These are phyloP conservation scores for Rhodotorula diobovata DNA, from an alignment of 768 basidiomycete genomes.

Conservation along the genomic window DNA sequence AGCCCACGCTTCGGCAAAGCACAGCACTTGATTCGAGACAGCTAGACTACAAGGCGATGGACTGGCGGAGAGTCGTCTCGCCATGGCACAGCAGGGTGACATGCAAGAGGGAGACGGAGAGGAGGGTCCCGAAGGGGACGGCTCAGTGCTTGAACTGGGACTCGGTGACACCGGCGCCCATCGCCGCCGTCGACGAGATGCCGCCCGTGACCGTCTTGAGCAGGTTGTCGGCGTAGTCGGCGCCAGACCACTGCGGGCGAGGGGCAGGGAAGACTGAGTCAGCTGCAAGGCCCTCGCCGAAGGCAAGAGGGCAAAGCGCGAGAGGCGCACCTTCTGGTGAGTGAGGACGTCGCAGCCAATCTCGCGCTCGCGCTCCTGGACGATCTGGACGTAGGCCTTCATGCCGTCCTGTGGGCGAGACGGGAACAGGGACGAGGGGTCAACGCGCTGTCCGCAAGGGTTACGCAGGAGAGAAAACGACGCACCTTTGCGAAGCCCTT, in stretches of 20 bases:
- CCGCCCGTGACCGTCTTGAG: conserved; percentile 93
- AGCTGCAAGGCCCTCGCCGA: conserved; percentile 68
- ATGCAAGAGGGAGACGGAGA: not conserved
- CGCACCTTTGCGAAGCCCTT: conserved; percentile 55
- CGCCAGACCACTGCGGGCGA: conserved; percentile 69
- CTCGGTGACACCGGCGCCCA: conserved; percentile 68
- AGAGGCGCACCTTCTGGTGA: conserved; percentile 63
- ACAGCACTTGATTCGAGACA: conserved; percentile 16
- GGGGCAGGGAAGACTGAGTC: conserved; percentile 77
- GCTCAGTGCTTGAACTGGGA: conserved; percentile 39
- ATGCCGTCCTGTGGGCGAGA: conserved; percentile 75
- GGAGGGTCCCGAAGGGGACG: not conserved
- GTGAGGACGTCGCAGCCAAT: conserved; percentile 93
- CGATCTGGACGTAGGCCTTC: conserved; percentile 95
- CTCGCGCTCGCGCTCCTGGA: conserved; percentile 88
- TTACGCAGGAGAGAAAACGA: conserved; percentile 41
- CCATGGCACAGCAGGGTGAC: no score
- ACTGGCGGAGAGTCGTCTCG: no score
- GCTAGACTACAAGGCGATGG: not conserved
- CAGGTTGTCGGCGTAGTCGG: conserved; percentile 84
- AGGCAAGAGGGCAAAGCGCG: conserved; percentile 51
- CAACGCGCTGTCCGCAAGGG: not conserved
- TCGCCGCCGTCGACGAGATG: conserved; percentile 95
- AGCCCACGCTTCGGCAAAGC: not conserved
- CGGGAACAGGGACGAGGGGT: not conserved